Evolutionary conservation across 352 stramenopile genomes (phyloP), one percentile per base, ranked within the genome.

Genomic region (Globisporangium rhizosaccharum): DNA sequence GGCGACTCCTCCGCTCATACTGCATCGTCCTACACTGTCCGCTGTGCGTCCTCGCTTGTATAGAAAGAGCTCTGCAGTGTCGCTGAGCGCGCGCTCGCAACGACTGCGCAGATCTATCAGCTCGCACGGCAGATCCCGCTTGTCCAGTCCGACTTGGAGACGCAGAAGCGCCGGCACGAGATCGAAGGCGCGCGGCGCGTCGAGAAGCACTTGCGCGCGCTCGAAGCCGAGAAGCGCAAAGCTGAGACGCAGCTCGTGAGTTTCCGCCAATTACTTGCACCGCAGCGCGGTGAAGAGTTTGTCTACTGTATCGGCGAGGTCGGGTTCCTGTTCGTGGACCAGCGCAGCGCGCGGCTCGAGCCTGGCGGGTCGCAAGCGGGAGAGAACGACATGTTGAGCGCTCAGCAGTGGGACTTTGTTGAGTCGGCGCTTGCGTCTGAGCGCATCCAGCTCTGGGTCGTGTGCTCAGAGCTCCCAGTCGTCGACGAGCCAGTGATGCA

Each of bases 201-300:
- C 14, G 82, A 91, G 59, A 73, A 75, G 45, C 76, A 82, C n/a
- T 42, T 90, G 39, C 68, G 69, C 6, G 65, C 75, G 2, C 57
- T 87, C 18, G 72, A 88, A 36, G 56, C 62, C 0, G 80, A 90
- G 37, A 88, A 82, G 46, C 7, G 46, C 12, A 85, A 75, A 42
- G 36, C 71, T 9, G 70, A 87, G 59, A 81, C 73, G 30, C 67
- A 82, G 25, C 50, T 88, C 14, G 64, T 87, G 42, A 88, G 75
- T 39, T 88, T 68, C 56, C 85, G 84, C 45, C 73, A 90, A 33
- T 4, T 90, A 1, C 44, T 88, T 42, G 75, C 65, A 5, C 75
- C 82, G 25, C 73, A 79, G n/a, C 74, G 70, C 26, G 82, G 79
- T 0, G 79, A 92, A 52, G 82, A 94, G 47, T 89, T 77, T 53